phyloP scores from a whole-genome alignment of 192 early-diverging fungal species.

The Spizellomyces sp. region DNA sequence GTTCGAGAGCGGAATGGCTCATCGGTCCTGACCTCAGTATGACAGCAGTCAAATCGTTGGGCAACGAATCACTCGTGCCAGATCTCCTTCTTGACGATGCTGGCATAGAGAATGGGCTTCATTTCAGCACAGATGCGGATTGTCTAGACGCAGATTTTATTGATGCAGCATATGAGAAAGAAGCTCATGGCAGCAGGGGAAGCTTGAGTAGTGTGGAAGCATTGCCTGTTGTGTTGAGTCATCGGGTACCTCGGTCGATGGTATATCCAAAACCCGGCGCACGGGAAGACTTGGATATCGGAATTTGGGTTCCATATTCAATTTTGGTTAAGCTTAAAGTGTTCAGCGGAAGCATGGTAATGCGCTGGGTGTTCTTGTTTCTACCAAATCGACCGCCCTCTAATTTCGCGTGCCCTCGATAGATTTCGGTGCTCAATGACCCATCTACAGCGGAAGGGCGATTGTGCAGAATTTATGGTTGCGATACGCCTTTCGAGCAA shows the following conservation, averaged over 20 bases:
- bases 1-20: conserved; percentile 43
- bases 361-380: background rate
- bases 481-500: conserved; percentile 1
- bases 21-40: conserved; percentile 11
- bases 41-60: conserved; percentile 20
- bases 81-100: conserved; percentile 4
- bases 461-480: conserved; percentile 13
- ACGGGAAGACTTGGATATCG: conserved; percentile 15
- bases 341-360: conserved; percentile 28
- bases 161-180: conserved; percentile 44
- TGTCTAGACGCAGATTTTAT: conserved; percentile 6
- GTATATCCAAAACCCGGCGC: background rate
- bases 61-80: conserved; percentile 18
- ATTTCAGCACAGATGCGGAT: conserved; percentile 5
- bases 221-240: background rate
- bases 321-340: conserved; percentile 1
- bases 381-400: conserved; percentile 26
- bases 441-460: background rate
- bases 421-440: background rate
- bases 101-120: conserved; percentile 26
- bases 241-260: background rate
- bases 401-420: background rate
- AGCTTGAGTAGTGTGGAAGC: background rate
- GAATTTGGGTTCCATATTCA: conserved; percentile 22
- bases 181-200: conserved; percentile 44